phyloP scores from a whole-genome alignment of 2,329 filamentous ascomycete species.

The Pseudocercospora cruenta region DNA sequence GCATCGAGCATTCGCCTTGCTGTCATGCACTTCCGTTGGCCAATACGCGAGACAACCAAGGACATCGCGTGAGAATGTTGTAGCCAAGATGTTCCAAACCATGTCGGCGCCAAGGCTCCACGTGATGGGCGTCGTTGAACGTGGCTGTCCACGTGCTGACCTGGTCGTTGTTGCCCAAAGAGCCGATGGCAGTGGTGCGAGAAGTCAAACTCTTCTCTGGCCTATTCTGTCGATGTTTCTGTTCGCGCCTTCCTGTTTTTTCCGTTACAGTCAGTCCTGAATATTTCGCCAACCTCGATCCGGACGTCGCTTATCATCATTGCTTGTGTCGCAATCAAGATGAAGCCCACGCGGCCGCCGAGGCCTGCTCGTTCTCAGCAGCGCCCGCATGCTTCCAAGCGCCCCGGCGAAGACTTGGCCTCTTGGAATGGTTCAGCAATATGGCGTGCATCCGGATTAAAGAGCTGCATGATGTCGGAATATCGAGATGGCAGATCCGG shows the following conservation, averaged over 20 bases:
- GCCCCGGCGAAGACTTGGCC: not conserved
- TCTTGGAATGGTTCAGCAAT: not conserved
- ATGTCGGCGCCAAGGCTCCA: slow-evolving; percentile 1
- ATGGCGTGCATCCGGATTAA: not conserved
- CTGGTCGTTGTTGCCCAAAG: not conserved
- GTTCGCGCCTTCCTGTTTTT: not conserved
- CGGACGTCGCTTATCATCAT: not conserved
- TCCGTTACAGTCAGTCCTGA: not conserved
- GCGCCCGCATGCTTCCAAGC: not conserved
- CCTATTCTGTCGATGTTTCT: not conserved
- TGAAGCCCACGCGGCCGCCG: not conserved
- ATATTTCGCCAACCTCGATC: not conserved
- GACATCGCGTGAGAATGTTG: not conserved
- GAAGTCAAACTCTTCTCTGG: not conserved
- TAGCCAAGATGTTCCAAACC: not conserved
- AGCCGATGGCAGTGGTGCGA: not conserved
- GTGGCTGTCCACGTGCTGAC: not conserved
- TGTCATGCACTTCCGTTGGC: not conserved
- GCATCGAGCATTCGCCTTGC: not conserved
- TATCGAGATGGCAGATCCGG: not conserved
- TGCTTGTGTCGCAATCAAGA: not conserved
- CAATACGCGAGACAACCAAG: not conserved
- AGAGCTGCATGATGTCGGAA: not conserved
- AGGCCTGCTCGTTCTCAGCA: slow-evolving; percentile 5
- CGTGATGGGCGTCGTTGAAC: not conserved